These are phyloP conservation scores for Lepidium didymum DNA, from an alignment of 345 rosid genomes.

Conservation along the genomic window DNA sequence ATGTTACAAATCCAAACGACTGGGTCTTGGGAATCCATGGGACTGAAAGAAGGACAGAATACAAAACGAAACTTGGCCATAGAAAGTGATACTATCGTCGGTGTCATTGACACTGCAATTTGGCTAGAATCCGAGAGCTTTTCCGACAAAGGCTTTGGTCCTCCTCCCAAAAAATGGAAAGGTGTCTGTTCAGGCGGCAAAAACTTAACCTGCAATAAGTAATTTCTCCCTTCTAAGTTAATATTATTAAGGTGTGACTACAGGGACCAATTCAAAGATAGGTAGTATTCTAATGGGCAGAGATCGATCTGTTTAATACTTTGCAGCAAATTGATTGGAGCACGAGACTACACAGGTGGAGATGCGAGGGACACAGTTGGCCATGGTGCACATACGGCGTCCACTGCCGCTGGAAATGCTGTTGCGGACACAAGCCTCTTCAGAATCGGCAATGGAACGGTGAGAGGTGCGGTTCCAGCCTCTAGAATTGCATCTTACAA, in stretches of 20 bases:
- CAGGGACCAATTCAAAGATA: too few relatives aligned
- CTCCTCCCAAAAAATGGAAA: not conserved
- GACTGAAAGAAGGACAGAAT: not conserved
- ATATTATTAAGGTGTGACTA: too few relatives aligned
- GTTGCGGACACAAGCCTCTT: conserved; percentile 18
- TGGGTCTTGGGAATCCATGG: conserved; percentile 40
- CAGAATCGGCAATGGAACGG: conserved; percentile 31
- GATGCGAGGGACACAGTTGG: conserved; percentile 20
- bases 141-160: not conserved
- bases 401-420: conserved; percentile 39
- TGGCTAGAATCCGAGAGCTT: not conserved
- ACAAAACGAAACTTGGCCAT: not conserved
- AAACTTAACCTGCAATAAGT: not conserved
- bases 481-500: conserved; percentile 38
- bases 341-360: conserved; percentile 10
- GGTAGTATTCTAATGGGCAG: too few relatives aligned
- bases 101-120: not conserved
- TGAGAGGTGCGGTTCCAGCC: conserved; percentile 39
- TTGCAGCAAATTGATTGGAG: conserved; percentile 40
- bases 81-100: not conserved
- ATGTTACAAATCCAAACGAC: conserved; percentile 32
- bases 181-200: not conserved
- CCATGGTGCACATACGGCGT: conserved; percentile 47
- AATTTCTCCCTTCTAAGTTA: too few relatives aligned
- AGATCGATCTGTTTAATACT: not conserved